Conservation (phyloP, 345 rosid species). For the Tarenaya hassleriana region DNA sequence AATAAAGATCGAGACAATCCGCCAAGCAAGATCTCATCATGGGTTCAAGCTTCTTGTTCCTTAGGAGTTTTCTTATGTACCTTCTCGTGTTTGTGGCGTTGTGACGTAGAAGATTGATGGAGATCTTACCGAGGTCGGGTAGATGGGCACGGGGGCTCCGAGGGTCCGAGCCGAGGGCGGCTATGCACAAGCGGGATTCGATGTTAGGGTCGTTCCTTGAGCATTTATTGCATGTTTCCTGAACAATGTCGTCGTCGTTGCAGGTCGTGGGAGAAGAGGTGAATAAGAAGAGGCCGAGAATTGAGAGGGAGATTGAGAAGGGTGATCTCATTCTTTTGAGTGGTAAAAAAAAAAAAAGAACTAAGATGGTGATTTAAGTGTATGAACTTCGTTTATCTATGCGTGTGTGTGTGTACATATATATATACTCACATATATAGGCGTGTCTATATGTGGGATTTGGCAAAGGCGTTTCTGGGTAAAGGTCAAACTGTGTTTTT, state of each 20-base stretch:
- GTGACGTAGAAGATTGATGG: conserved; percentile 31
- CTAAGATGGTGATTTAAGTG: too few relatives aligned
- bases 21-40: conserved; percentile 26
- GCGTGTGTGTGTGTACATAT: too few relatives aligned
- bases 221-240: conserved; percentile 41
- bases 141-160: conserved; percentile 28
- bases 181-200: conserved; percentile 38
- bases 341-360: too few relatives aligned
- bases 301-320: not conserved
- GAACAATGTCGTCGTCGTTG: conserved; percentile 24
- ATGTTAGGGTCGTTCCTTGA: conserved; percentile 34
- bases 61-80: conserved; percentile 28
- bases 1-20: conserved; percentile 50
- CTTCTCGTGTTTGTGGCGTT: conserved; percentile 38
- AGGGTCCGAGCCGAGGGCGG: conserved; percentile 36
- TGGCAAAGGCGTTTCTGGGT: too few relatives aligned
- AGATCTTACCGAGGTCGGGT: conserved; percentile 39
- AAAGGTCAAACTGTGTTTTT: too few relatives aligned
- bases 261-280: not conserved
- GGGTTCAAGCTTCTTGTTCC: conserved; percentile 31
- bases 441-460: too few relatives aligned
- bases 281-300: conserved; percentile 13
- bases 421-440: too few relatives aligned
- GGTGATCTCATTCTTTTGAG: not conserved
- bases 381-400: too few relatives aligned